Evolutionary conservation across 257 asterid genomes (phyloP), one percentile per base, ranked within the genome.

Genomic region (Craterostigma plantagineum): DNA sequence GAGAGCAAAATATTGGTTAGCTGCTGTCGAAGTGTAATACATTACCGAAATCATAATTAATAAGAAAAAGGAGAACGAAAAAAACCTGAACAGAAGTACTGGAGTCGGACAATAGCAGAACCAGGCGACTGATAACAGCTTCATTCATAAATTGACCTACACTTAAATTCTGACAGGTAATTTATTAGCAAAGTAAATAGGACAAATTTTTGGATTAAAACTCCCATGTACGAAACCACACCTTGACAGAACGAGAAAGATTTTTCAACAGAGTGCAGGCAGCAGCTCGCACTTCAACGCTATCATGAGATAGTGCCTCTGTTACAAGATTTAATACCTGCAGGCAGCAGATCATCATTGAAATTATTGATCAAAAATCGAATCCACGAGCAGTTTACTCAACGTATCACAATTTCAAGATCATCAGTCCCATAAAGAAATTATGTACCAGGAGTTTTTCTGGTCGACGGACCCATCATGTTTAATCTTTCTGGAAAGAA

Each of bases 241-340:
- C 98, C 98, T 90, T 76, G 65, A 83, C 73, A 18, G 95, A 83
- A 35, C 91, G 94, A 59, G 95, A 68, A 55, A 75, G 70, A 52
- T 70, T 80, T 74, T 68, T 83, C 73, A 90, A 65, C 46, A 86
- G 77, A 55, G 56, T 52, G 68, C 93, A 83, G 50, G 95, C 76
- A 38, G 98, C 98, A 70, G 66, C 62, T 43, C 93, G 93, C 41
- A 90, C 91, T 43, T 84, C 79, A 63, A 79, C 61, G 48, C 60
- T 72, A 54, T 76, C 86, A 56, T 73, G 80, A 55, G 57, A 61
- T 55, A 90, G 62, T 47, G 91, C 80, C 46, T 75, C 77, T 17
- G 55, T 62, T 40, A 77, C 63, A 42, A 52, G 60, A 51, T 66
- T 48, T 49, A 79, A 44, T 16, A 66, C 95, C 98, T 90, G 30